Evolutionary conservation across 208 protist genomes (phyloP).

Genomic region (Novymonas esmeraldas): DNA sequence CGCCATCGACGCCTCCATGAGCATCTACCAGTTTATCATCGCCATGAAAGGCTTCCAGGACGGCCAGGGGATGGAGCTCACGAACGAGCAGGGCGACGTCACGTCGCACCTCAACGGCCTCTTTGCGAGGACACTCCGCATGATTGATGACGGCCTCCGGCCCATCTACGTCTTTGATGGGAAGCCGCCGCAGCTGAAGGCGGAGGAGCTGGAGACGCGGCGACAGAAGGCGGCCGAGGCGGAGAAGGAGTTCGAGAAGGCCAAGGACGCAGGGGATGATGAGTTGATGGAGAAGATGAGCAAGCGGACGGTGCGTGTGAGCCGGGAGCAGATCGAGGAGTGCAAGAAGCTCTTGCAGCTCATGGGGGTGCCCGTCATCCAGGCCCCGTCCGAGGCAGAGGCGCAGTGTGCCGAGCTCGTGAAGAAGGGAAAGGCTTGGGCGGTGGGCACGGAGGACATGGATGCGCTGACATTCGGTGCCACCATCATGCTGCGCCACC

Average conservation of each 20-base stretch:
- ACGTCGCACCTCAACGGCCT: constrained; percentile 98
- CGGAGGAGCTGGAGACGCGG: constrained; percentile 92
- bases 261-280: constrained; percentile 86
- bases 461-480: constrained; percentile 99
- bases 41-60: constrained; percentile 92
- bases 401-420: constrained; percentile 99
- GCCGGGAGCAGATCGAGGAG: constrained; percentile 97
- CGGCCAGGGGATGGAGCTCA: constrained; percentile 92
- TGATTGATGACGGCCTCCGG: constrained; percentile 98
- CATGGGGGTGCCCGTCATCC: constrained; percentile 99
- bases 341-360: constrained; percentile 97
- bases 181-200: constrained; percentile 97
- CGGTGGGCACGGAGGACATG: constrained; percentile 99
- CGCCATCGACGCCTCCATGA: constrained; percentile 99
- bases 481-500: constrained; percentile 95
- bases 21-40: constrained; percentile 99
- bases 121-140: constrained; percentile 97
- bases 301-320: constrained; percentile 95
- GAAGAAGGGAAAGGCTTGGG: constrained; percentile 95
- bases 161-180: constrained; percentile 99
- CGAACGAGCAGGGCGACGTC: constrained; percentile 96
- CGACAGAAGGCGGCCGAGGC: constrained; percentile 94
- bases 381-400: constrained; percentile 98
- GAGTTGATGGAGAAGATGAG: constrained; percentile 95
- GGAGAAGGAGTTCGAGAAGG: constrained; percentile 89